Evolutionary conservation across 257 asterid genomes (phyloP), one percentile per base, ranked within the genome.

Genomic region (Capsicum rhomboideum): DNA sequence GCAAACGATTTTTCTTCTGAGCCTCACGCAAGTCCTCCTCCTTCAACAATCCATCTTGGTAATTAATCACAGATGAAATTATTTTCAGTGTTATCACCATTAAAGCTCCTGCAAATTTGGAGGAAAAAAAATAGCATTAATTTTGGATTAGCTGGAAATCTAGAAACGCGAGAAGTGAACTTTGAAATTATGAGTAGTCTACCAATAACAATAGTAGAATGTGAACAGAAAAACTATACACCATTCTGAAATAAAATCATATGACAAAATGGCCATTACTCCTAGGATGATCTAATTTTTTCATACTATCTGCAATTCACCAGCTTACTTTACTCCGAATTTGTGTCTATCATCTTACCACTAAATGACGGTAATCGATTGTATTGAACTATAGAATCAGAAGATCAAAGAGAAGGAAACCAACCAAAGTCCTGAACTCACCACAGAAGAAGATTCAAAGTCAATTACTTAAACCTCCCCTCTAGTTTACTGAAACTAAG

Each of bases 31-130:
- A 91, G 89, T 89, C 91, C 78, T 95, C 99, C 83, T 97, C 98
- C 86, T 95, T 93, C 82, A 93, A 85, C 85, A 93, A 56, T 84
- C 99, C 99, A 78, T 97, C 99, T 64, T 93, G 94, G 90, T 95
- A 97, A 88, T 95, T 97, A 67, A 97, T 91, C 86, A 84, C 97
- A 74, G 94, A 91, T 9, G 99, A 95, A 85, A 97, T 93, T 42
- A 95, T 90, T 92, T 97, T 97, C 85, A 97, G 93, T 26, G 99
- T 97, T 87, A 97, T 93, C 85, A 97, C 99, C 99, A 97, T 97
- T 80, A 97, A 89, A 72, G 99, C 97, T 86, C 99, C 99, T 97
- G 87, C 42, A 82, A 63, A 59, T 78, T 74, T 53, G 68, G 79
- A 89, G 78, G 78, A 64, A 10, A 40, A n/a, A 42, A 84, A 68